A percentile compares a stretch with the other conserved stretches of the same genome.
Evolutionary conservation across 192 early-diverging fungal species (phyloP).

Genomic region (Paraglomus brasilianum): DNA sequence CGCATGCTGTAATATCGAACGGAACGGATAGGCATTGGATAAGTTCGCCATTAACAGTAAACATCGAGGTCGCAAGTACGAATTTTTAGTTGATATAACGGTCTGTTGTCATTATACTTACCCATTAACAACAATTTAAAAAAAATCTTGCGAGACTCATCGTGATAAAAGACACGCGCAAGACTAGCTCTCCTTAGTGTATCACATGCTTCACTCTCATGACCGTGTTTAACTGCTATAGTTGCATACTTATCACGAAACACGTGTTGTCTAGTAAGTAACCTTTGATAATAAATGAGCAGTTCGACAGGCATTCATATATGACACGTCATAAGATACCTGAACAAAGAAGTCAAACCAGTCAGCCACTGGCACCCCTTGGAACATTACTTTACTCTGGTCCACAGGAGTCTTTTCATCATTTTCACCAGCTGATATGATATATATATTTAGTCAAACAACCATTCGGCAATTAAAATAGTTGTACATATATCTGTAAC

Average conservation of each 20-base stretch:
- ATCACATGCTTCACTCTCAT: conserved; percentile 55
- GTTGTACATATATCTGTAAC: not conserved
- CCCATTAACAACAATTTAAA: conserved; percentile 60
- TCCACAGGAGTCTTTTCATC: too few species aligned
- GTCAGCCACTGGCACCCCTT: conserved; percentile 44
- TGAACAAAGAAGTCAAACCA: conserved; percentile 68
- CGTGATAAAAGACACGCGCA: conserved; percentile 62
- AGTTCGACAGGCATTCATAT: too few species aligned
- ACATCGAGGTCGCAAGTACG: too few species aligned
- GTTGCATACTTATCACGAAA: conserved; percentile 49
- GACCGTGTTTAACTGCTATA: conserved; percentile 48
- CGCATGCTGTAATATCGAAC: conserved; percentile 35
- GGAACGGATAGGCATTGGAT: not conserved
- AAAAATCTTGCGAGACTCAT: conserved; percentile 35
- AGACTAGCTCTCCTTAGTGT: conserved; percentile 54
- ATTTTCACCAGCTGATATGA: too few species aligned
- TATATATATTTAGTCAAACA: too few species aligned
- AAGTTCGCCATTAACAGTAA: too few species aligned
- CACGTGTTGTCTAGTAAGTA: not conserved
- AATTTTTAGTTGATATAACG: too few species aligned
- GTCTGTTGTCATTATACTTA: conserved; percentile 42
- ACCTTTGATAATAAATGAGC: not conserved
- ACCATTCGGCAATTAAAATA: not conserved
- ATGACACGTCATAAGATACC: conserved; percentile 34
- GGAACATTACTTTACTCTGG: conserved; percentile 28